Evolutionary conservation across 495 filamentous ascomycete genomes (phyloP).

Genomic region (Aspergillus haitiensis): DNA sequence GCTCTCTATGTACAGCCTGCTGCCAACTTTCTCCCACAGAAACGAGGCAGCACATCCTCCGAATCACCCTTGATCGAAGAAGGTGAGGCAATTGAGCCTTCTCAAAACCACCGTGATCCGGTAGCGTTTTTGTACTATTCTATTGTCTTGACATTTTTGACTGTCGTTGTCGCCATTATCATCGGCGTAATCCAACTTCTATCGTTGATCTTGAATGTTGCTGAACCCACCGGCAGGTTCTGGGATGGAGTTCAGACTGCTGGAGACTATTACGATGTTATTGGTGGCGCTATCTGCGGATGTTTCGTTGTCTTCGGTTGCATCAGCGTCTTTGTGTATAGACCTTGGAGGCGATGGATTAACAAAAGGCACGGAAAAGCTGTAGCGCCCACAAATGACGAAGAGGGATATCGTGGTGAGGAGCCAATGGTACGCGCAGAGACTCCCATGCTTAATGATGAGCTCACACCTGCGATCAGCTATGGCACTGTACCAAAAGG

Average conservation of each 20-base stretch:
- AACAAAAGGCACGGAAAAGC: constrained; percentile 44
- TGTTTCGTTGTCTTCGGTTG: constrained; percentile 76
- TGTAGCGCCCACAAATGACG: constrained; percentile 17
- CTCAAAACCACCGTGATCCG: constrained; percentile 58
- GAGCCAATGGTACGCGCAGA: constrained; percentile 6
- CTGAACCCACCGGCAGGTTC: constrained; percentile 69
- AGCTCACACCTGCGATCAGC: not conserved
- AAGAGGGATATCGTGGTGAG: constrained; percentile 30
- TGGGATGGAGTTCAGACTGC: constrained; percentile 81
- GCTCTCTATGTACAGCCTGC: constrained; percentile 74
- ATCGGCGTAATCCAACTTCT: constrained; percentile 87
- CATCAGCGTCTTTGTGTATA: constrained; percentile 69
- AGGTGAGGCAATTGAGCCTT: constrained; percentile 28
- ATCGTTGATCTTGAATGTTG: constrained; percentile 71
- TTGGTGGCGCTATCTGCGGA: constrained; percentile 82
- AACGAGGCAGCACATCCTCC: constrained; percentile 25
- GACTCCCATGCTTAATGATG: constrained; percentile 11
- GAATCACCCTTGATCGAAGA: constrained; percentile 18
- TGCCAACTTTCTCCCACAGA: constrained; percentile 45
- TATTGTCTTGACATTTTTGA: constrained; percentile 82
- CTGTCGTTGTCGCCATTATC: constrained; percentile 80
- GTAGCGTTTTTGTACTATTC: constrained; percentile 94
- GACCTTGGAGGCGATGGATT: constrained; percentile 70
- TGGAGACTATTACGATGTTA: constrained; percentile 81
- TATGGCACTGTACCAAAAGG: constrained; percentile 21